Base-by-base conservation (phyloP, 129 eudicot species). In the Kitagawia praeruptora region DNA sequence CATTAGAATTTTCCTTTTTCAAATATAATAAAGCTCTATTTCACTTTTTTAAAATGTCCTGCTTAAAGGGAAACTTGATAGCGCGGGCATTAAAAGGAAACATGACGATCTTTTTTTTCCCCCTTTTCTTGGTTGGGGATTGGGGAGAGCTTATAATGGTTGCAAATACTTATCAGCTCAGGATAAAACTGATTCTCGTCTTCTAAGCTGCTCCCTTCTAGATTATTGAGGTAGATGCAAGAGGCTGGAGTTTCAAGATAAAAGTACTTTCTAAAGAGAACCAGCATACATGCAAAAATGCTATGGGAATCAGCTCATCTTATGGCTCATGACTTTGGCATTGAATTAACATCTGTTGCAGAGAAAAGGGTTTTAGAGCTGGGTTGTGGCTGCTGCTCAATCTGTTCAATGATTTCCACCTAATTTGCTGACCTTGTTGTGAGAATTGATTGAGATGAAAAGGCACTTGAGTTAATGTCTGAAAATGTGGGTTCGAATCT, bases 271-370 rank as follows among this genome's bases (percentile, higher is more conserved):
- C 98, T 21, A 92, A 90, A 82, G 97, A 95, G 87, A 86, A 83
- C 75, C 98, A 95, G 54, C 98, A 95, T 79, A 95, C 94, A 16
- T 95, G 97, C 89, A 87, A 89, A 88, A 28, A 95, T 95, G 97
- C 80, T 95, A 75, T 95, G 98, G 98, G 98, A 95, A 84, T 95
- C 98, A n/a, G 97, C 98, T 51, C 79, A 85, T 77, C 82, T 95
- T 48, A 95, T 95, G 98, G 91, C 98, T 51, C 84, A 96, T 6
- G 77, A 92, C 82, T 91, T 95, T 45, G 94, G 94, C 98, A 75
- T 77, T 88, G 81, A 95, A 95, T 77, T 89, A 83, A 54, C 77
- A 82, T 28, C 92, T 63, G 84, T 90, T 71, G 73, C 88, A 7
- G 89, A 90, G 15, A 92, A 89, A 81, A 82, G 81, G 39, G 91